Evolutionary conservation across 352 stramenopile genomes (phyloP), one percentile per base, ranked within the genome.

Genomic region (Globisporangium nodosum): DNA sequence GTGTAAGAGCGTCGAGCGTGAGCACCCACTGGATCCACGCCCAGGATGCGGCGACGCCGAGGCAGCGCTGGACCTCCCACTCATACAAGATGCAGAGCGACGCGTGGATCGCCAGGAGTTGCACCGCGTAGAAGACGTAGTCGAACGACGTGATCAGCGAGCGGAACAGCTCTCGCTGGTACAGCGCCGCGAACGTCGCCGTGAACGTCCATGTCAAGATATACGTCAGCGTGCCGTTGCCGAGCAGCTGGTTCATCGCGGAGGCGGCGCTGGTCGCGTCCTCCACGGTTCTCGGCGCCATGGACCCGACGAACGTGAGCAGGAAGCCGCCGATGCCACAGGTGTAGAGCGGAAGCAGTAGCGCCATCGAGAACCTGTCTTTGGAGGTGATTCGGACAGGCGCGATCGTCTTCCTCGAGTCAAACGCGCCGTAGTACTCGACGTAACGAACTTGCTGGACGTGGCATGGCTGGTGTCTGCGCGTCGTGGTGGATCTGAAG

Each of bases 71-170:
- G 16, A 54, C 8, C 0, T 63, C 51, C 55, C 61, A 67, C 9
- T 67, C 27, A 43, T 64, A 67, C 49, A 79, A 39, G 8, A 61
- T 37, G n/a, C 64, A 77, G 0, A 75, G 30, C 18, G 48, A 58
- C 3, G 73, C 18, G 42, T 71, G 66, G n/a, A 68, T 69, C 31
- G 59, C 21, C 1, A 61, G 64, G 7, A 65, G 57, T 33, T 82
- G 64, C 3, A 66, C 43, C 0, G 50, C 47, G 55, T 79, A 74
- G 40, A 76, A 78, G 7, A 72, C 33, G 40, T 70, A 74, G 45
- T 82, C 70, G 46, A 79, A 82, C 9, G 73, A 82, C 13, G 56
- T 68, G 24, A 67, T 21, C 16, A 78, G 49, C 2, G 62, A 27
- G 20, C 50, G 39, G 1, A 82, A 54, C 11, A 82, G 47, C 11